These are phyloP conservation scores for Microstegium vimineum DNA, from an alignment of 176 grass and related monocot genomes.

Conservation along the genomic window DNA sequence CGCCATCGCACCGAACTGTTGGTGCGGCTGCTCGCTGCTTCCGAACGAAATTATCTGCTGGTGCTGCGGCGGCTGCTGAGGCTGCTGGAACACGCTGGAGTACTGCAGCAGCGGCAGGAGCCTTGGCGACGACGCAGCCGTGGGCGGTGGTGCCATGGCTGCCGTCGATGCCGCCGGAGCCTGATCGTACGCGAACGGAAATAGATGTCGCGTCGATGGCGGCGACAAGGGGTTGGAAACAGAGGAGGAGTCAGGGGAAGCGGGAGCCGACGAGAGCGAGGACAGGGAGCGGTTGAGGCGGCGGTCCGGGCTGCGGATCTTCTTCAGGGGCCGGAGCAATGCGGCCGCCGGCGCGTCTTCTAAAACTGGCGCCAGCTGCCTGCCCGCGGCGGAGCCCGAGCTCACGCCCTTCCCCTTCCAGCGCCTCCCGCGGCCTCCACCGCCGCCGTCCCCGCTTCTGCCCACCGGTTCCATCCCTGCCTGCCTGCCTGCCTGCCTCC, in stretches of 20 bases:
- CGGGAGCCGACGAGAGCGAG: slow-evolving; percentile 20
- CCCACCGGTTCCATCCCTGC: slow-evolving; percentile 21
- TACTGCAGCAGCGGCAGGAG: slow-evolving; percentile 30
- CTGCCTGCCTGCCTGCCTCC: slow-evolving; percentile 1
- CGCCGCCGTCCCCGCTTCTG: neutral
- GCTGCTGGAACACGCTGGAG: slow-evolving; percentile 37
- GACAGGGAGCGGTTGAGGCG: slow-evolving; percentile 33
- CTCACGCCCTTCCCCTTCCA: slow-evolving; percentile 41
- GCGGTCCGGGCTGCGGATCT: slow-evolving; percentile 55
- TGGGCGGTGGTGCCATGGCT: neutral
- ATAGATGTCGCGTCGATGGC: slow-evolving; percentile 40
- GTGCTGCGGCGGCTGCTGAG: neutral
- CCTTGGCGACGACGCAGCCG: neutral
- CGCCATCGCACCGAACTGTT: neutral
- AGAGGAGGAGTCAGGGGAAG: slow-evolving; percentile 49
- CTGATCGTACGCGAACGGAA: slow-evolving; percentile 66
- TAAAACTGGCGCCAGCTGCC: slow-evolving; percentile 51
- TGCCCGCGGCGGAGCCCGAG: neutral
- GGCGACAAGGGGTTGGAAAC: slow-evolving; percentile 52
- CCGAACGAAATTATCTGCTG: slow-evolving; percentile 58
- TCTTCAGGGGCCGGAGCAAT: slow-evolving; percentile 57
- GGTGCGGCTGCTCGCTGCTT: slow-evolving; percentile 5
- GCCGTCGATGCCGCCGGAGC: neutral
- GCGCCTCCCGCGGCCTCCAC: neutral
- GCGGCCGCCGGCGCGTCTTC: slow-evolving; percentile 40